Evolutionary conservation across 768 basidiomycete species (phyloP).

Genomic region (Leucosporidium yakuticum): DNA sequence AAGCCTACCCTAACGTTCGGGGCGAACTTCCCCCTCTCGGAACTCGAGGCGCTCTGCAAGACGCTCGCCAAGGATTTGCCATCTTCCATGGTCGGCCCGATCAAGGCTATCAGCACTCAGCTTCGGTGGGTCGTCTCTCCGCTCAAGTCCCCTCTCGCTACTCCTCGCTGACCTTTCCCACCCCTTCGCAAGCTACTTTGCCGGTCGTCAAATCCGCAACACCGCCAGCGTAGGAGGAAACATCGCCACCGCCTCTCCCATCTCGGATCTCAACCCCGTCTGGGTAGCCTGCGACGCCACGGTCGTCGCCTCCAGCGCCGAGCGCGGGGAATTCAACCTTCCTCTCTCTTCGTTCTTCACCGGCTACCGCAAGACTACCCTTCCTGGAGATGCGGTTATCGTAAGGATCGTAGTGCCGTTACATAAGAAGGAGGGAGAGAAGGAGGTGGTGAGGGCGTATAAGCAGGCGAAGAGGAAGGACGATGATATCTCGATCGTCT

Average conservation of each 20-base stretch:
- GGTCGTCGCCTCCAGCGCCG: conserved; percentile 10
- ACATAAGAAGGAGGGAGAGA: conserved; percentile 2
- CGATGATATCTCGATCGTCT: conserved; percentile 40
- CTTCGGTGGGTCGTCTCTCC: conserved; percentile 31
- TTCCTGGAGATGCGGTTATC: conserved; percentile 34
- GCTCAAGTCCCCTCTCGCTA: too few species aligned
- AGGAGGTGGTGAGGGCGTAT: conserved; percentile 34
- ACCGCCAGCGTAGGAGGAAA: conserved; percentile 36
- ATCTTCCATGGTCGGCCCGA: not conserved
- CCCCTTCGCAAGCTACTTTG: too few species aligned
- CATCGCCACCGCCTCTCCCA: conserved; percentile 36
- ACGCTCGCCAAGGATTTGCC: conserved; percentile 1
- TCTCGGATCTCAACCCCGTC: conserved; percentile 38
- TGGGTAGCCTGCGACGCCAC: conserved; percentile 35
- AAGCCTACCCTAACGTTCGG: conserved; percentile 21
- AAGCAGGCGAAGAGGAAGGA: conserved; percentile 39
- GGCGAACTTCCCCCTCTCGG: conserved; percentile 26
- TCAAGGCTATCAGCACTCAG: conserved; percentile 34
- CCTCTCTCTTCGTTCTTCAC: conserved; percentile 35
- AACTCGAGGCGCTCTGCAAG: conserved; percentile 25
- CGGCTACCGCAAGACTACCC: conserved; percentile 36
- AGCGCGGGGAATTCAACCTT: not conserved
- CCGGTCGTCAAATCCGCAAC: conserved; percentile 32
- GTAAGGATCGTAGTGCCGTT: conserved; percentile 33
- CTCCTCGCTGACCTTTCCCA: too few species aligned